Conservation (phyloP, 2,329 filamentous ascomycete species). For the Pseudocercospora fijiensis region DNA sequence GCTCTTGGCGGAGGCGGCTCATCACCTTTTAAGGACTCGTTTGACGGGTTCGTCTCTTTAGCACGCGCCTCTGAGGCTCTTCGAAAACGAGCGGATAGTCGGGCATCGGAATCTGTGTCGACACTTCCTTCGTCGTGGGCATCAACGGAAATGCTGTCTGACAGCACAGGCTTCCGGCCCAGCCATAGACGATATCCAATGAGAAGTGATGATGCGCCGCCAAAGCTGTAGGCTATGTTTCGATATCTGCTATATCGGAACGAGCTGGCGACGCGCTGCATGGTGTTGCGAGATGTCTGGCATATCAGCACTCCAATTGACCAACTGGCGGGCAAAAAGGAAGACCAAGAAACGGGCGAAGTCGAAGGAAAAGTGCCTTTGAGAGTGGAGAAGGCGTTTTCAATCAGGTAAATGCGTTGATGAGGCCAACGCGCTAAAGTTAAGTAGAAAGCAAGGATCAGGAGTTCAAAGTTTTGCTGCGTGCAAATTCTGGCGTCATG, state of each 20-base stretch:
- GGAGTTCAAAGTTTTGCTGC: constrained; percentile 2
- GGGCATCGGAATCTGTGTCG: constrained; percentile 1
- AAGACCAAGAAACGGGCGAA: background rate
- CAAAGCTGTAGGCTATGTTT: constrained; percentile 16
- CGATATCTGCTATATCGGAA: constrained; percentile 12
- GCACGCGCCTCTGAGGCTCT: constrained; percentile 12
- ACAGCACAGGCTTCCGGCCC: constrained; percentile 16
- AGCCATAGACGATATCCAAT: constrained; percentile 23
- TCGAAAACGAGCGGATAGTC: background rate
- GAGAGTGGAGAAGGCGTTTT: background rate
- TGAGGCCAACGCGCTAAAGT: background rate
- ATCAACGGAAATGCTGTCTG: constrained; percentile 18
- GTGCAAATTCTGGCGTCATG: constrained; percentile 6
- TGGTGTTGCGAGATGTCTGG: constrained; percentile 14
- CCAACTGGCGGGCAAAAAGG: background rate
- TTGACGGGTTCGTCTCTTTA: background rate
- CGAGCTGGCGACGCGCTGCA: constrained; percentile 22
- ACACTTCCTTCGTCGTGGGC: background rate
- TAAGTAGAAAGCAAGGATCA: constrained; percentile 1
- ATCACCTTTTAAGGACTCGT: background rate
- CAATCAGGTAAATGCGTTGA: constrained; percentile 1
- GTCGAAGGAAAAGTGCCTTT: background rate
- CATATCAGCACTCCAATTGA: constrained; percentile 11
- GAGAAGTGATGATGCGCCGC: constrained; percentile 20
- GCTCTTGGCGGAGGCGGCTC: constrained; percentile 31